Evolutionary conservation across 306 rosid species (phyloP).

Genomic region (Hylodesmum podocarpum): DNA sequence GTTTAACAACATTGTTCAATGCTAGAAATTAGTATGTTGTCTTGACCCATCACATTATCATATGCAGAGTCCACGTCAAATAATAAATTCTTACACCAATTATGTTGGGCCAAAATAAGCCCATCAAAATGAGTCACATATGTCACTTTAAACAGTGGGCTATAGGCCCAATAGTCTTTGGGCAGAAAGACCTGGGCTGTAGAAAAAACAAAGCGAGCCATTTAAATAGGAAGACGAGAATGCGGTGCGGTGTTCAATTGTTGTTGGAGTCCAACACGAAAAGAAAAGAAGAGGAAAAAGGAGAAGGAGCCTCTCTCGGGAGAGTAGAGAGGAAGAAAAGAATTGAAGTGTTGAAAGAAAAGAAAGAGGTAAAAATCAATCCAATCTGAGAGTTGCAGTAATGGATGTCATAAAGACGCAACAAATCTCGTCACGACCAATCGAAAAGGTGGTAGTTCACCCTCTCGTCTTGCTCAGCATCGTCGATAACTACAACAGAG

Average conservation of each 20-base stretch:
- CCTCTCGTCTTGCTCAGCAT: slow-evolving; percentile 85
- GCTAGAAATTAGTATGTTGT: too few relatives aligned
- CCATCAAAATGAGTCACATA: too few relatives aligned
- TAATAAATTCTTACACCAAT: too few relatives aligned
- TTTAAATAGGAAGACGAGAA: background rate
- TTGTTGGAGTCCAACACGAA: slow-evolving; percentile 20
- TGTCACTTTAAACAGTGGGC: background rate
- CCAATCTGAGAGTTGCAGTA: slow-evolving; percentile 20
- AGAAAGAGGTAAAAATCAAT: background rate
- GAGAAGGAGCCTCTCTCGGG: too few relatives aligned
- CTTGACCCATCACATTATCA: too few relatives aligned
- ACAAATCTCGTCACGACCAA: slow-evolving; percentile 66
- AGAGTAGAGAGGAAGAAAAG: background rate
- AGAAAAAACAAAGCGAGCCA: background rate
- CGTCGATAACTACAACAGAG: slow-evolving; percentile 89
- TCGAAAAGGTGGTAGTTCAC: slow-evolving; percentile 89
- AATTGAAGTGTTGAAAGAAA: background rate
- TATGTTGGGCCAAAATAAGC: too few relatives aligned
- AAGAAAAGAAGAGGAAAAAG: background rate
- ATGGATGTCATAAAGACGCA: slow-evolving; percentile 93
- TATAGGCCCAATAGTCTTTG: background rate
- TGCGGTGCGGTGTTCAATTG: background rate
- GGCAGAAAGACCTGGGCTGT: too few relatives aligned
- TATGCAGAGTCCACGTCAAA: too few relatives aligned
- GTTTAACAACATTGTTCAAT: too few relatives aligned